Evolutionary conservation across 805 yeast species (phyloP).

Genomic region (Barnettozyma populi): DNA sequence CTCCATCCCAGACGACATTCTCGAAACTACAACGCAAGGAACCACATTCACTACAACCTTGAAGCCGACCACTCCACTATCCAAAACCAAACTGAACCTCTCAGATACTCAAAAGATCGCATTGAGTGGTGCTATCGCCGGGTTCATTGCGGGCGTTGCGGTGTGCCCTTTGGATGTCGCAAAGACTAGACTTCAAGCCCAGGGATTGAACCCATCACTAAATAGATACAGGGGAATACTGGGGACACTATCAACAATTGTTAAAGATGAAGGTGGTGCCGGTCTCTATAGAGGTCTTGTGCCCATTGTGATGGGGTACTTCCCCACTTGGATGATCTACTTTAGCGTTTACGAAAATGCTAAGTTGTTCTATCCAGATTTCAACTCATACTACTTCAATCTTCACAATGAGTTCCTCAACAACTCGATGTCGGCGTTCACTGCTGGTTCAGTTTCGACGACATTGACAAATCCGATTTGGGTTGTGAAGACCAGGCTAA

Average conservation of each 20-base stretch:
- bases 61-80: constrained; percentile 5
- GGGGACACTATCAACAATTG: constrained; percentile 61
- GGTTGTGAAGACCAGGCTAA: constrained; percentile 93
- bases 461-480: constrained; percentile 89
- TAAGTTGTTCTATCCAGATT: constrained; percentile 47
- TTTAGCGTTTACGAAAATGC: constrained; percentile 84
- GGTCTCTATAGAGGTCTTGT: constrained; percentile 88
- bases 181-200: constrained; percentile 91
- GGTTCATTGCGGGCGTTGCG: constrained; percentile 78
- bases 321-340: constrained; percentile 97
- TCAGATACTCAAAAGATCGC: constrained; percentile 61
- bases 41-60: constrained; percentile 10
- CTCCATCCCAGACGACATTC: constrained; percentile 9
- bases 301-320: constrained; percentile 90
- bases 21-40: constrained; percentile 8
- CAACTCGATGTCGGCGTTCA: constrained; percentile 56
- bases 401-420: constrained; percentile 30
- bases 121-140: constrained; percentile 88
- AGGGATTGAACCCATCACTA: constrained; percentile 39
- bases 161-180: constrained; percentile 97
- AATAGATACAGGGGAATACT: constrained; percentile 47
- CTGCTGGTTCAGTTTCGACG: constrained; percentile 87
- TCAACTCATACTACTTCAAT: constrained; percentile 25
- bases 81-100: constrained; percentile 11
- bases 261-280: constrained; percentile 68